These are phyloP conservation scores for Penicillium vulpinum DNA, from an alignment of 2,329 filamentous ascomycete genomes.

Conservation along the genomic window DNA sequence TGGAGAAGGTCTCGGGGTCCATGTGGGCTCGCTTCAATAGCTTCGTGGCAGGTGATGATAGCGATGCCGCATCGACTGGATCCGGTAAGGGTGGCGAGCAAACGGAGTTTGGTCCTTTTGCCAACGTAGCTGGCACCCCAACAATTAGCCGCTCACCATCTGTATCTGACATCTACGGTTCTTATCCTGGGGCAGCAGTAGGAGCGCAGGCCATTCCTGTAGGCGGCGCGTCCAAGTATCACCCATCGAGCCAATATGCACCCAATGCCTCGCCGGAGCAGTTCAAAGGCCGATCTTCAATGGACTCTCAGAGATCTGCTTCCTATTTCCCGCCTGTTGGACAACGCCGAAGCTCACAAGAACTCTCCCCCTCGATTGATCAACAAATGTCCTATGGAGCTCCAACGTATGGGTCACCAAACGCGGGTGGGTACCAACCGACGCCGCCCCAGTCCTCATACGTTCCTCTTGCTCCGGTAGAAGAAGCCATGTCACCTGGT, in stretches of 20 bases:
- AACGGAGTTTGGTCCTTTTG: slow-evolving; percentile 72
- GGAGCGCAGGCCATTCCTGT: slow-evolving; percentile 35
- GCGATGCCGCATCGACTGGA: slow-evolving; percentile 61
- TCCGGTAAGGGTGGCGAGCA: slow-evolving; percentile 57
- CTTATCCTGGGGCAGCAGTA: slow-evolving; percentile 46
- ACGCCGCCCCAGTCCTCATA: slow-evolving; percentile 42
- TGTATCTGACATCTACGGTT: slow-evolving; percentile 71
- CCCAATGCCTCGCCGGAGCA: slow-evolving; percentile 55
- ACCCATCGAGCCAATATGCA: slow-evolving; percentile 47
- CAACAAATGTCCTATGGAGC: slow-evolving; percentile 34
- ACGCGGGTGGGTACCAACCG: slow-evolving; percentile 34
- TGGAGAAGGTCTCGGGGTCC: slow-evolving; percentile 90
- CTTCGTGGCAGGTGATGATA: slow-evolving; percentile 90
- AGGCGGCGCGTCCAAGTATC: slow-evolving; percentile 44
- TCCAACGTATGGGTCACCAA: slow-evolving; percentile 35
- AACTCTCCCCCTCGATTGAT: slow-evolving; percentile 37
- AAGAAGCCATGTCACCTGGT: slow-evolving; percentile 36
- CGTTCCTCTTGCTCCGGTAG: slow-evolving; percentile 42
- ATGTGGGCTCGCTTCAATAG: slow-evolving; percentile 94
- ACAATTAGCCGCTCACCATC: slow-evolving; percentile 74
- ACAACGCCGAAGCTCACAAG: slow-evolving; percentile 39
- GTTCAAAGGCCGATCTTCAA: slow-evolving; percentile 50
- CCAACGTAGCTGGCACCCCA: slow-evolving; percentile 73
- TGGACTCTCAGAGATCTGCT: slow-evolving; percentile 48
- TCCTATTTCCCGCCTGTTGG: slow-evolving; percentile 38